Percentiles rank a stretch among this genome's conserved stretches.
These are phyloP conservation scores for Rehmannia glutinosa DNA, from an alignment of 257 asterid species.

Conservation along the genomic window DNA sequence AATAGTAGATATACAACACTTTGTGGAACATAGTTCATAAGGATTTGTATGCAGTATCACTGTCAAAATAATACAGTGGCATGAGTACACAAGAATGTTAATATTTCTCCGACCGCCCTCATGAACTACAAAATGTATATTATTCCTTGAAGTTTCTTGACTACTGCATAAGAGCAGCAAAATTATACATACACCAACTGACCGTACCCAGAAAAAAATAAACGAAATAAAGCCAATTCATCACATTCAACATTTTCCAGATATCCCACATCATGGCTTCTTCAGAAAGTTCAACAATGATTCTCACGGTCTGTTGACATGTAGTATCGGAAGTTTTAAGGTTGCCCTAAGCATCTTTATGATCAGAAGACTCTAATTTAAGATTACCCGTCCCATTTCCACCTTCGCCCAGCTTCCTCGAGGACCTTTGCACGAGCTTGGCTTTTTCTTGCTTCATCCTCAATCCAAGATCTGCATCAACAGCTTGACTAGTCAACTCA, in stretches of 20 bases:
- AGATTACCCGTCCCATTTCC: constrained; percentile 74
- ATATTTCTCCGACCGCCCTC: too few relatives aligned
- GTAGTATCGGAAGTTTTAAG: background rate
- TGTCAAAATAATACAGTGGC: too few relatives aligned
- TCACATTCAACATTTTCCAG: background rate
- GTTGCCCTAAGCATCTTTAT: background rate
- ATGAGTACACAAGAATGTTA: too few relatives aligned
- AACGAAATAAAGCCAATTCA: background rate
- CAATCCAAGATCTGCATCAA: constrained; percentile 80
- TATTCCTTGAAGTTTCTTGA: background rate
- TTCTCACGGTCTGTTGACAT: background rate
- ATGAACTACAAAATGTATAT: too few relatives aligned
- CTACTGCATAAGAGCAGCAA: background rate
- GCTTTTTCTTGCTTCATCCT: constrained; percentile 84
- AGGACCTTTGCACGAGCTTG: constrained; percentile 75
- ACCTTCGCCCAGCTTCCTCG: constrained; percentile 70
- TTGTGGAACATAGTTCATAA: too few relatives aligned
- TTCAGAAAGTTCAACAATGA: too few relatives aligned
- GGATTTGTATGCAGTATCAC: too few relatives aligned
- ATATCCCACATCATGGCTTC: too few relatives aligned
- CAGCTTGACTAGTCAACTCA: background rate
- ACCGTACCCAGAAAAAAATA: background rate
- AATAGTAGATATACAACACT: too few relatives aligned
- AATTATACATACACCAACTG: background rate
- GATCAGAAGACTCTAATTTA: background rate